Evolutionary conservation across 75 land plant genomes (phyloP), one percentile per base, ranked within the genome.

Genomic region (Picea glauca): DNA sequence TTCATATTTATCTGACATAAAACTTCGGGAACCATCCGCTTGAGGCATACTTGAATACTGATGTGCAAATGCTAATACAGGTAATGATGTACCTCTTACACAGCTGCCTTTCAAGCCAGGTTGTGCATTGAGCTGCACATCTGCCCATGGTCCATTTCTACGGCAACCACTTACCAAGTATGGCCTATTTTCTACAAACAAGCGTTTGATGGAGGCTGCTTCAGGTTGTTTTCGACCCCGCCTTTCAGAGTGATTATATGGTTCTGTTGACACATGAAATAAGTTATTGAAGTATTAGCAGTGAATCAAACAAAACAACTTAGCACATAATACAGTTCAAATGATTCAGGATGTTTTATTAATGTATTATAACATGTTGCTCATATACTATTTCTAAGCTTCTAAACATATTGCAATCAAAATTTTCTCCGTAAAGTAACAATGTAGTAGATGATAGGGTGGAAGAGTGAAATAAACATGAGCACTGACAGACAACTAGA

Each of bases 171-270:
- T 80, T 43, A 94, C 91, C 43, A 88, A 60, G 58, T 94, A 90
- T 33, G 99, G 98, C 64, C 70, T 82, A 77, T 94, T 95, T 80
- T 94, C 94, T 30, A 97, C 91, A 86, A 87, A 97, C 74, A 85
- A 77, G 11, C 98, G 87, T 82, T 97, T 97, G 1, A 77, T 77
- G 77, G 93, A 87, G 64, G 96, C 96, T 68, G 99, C 91, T 81
- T 93, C 90, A 30, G 98, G 99, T 81, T 90, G 95, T 81, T 94
- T 91, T 35, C 88, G 88, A 14, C 98, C 98, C 58, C 98, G 86
- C 77, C 99, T 88, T 26, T 84, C 89, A 74, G 89, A 79, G 73
- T 75, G 80, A 81, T 91, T 88, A 76, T 94, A 97, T 40, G 99
- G 98, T 79, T 97, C 98, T 94, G 79, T 26, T 82, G 15, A 3